A percentile compares a stretch with the other conserved stretches of the same genome.
phyloP scores from a whole-genome alignment of 176 grass and related monocot genomes.

The Aegilops umbellulata region DNA sequence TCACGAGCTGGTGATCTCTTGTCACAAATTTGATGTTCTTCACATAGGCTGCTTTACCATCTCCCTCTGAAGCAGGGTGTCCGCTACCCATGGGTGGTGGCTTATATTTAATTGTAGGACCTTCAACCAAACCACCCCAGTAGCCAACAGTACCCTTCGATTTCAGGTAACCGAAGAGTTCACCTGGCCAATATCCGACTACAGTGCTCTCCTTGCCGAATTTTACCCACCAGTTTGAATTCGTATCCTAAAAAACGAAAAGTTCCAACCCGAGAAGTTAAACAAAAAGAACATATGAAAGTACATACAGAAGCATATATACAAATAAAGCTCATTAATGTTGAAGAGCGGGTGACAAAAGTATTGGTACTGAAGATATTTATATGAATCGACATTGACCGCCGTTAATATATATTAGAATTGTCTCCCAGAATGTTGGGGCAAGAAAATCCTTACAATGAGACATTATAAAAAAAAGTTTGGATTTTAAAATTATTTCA shows the following conservation, averaged over 20 bases:
- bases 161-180: not conserved
- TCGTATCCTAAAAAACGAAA: not conserved
- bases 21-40: not conserved
- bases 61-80: not conserved
- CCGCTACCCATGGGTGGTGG: constrained; percentile 18
- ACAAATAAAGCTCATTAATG: not conserved
- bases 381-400: not conserved
- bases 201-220: not conserved
- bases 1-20: not conserved
- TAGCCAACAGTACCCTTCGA: not conserved
- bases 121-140: constrained; percentile 10
- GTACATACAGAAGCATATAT: not conserved
- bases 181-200: constrained; percentile 4
- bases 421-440: not conserved
- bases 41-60: not conserved
- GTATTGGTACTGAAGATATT: not conserved
- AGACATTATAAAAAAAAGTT: not conserved
- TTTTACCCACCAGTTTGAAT: constrained; percentile 8
- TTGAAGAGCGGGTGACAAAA: not conserved
- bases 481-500: not conserved
- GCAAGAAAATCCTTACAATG: not conserved
- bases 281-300: not conserved
- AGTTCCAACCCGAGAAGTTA: not conserved
- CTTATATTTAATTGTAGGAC: not conserved
- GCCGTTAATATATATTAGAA: not conserved